phyloP scores from a whole-genome alignment of 106 monocot species.

The Agapanthus africanus region DNA sequence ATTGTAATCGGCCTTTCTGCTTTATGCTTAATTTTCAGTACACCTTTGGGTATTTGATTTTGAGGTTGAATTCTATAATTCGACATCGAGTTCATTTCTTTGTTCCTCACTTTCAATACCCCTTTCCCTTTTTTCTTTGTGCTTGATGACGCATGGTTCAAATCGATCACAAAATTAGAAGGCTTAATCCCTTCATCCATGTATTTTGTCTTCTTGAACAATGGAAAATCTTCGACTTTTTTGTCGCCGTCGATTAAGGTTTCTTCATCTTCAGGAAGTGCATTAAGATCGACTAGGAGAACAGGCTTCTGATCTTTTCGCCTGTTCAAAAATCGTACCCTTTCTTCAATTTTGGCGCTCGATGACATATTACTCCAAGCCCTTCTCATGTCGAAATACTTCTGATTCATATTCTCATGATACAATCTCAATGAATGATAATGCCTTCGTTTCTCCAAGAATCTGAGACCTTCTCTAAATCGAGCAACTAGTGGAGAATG shows the following conservation, averaged over 20 bases:
- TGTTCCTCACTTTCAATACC: constrained; percentile 40
- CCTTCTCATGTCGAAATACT: constrained; percentile 49
- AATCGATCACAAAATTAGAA: no score
- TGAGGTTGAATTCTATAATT: constrained; percentile 18
- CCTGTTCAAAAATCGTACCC: constrained; percentile 44
- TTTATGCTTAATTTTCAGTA: constrained; percentile 52
- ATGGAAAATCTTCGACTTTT: constrained; percentile 15
- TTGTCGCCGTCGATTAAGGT: no score
- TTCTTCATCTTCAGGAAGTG: constrained; percentile 50
- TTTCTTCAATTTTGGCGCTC: constrained; percentile 36
- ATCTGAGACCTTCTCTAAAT: constrained; percentile 35
- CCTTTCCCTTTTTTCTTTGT: background rate
- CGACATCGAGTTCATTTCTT: constrained; percentile 17
- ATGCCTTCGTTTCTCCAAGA: constrained; percentile 42
- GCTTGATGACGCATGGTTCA: background rate
- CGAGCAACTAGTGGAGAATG: constrained; percentile 48
- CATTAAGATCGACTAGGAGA: constrained; percentile 65
- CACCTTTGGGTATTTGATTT: constrained; percentile 50
- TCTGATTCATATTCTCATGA: constrained; percentile 54
- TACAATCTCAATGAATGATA: constrained; percentile 64
- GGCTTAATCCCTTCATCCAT: no score
- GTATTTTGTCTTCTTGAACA: constrained; percentile 22
- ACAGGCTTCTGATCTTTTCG: constrained; percentile 32
- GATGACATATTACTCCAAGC: constrained; percentile 34
- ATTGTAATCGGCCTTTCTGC: constrained; percentile 1